phyloP scores from a whole-genome alignment of 1,284 basidiomycete genomes.

The Coriolopsis trogii region DNA sequence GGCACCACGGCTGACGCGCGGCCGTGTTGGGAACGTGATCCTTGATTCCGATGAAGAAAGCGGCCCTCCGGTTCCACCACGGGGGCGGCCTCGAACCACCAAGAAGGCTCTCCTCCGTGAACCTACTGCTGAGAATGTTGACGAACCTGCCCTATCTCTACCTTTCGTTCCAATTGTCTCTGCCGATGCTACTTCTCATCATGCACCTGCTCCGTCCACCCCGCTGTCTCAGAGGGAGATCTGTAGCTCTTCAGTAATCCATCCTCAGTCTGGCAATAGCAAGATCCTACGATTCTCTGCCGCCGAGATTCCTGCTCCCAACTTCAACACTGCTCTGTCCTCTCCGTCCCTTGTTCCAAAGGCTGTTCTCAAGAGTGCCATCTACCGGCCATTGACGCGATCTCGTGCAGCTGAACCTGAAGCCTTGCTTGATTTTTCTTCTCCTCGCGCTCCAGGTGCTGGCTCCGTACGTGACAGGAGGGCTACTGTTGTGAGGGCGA shows the following conservation, averaged over 20 bases:
- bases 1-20: constrained; percentile 10
- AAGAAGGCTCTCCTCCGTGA: constrained; percentile 6
- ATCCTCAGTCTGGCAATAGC: background rate
- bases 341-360: constrained; percentile 13
- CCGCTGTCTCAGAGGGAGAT: background rate
- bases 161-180: background rate
- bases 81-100: background rate
- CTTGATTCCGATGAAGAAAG: constrained; percentile 22
- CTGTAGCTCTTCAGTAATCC: background rate
- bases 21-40: constrained; percentile 7
- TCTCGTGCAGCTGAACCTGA: background rate
- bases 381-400: background rate
- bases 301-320: constrained; percentile 14
- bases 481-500: background rate
- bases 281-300: constrained; percentile 14
- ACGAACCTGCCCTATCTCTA: background rate
- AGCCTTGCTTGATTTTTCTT: background rate
- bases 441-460: background rate
- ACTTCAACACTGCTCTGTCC: constrained; percentile 19
- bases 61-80: background rate
- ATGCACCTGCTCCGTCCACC: background rate
- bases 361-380: constrained; percentile 17
- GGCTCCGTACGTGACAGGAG: background rate
- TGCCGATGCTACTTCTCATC: background rate
- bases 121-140: constrained; percentile 2